Evolutionary conservation across 2,329 filamentous ascomycete species (phyloP).

Genomic region (Fusarium solani-melongenae): DNA sequence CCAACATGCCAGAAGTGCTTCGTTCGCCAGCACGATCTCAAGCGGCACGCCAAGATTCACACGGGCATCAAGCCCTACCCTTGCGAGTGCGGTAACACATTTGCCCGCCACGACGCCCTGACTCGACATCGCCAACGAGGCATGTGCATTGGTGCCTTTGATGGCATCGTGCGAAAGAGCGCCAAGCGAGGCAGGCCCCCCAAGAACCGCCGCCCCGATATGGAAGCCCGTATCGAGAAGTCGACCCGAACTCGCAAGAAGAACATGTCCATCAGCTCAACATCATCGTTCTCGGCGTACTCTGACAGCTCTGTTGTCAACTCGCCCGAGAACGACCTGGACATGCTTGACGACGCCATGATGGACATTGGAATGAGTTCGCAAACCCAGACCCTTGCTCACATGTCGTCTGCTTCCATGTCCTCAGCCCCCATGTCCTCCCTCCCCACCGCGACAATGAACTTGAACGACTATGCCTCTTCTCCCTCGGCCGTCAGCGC

Average conservation of each 20-base stretch:
- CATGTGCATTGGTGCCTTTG: constrained; percentile 96
- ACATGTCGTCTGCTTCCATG: constrained; percentile 60
- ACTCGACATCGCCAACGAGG: constrained; percentile 94
- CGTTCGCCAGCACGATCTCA: constrained; percentile 95
- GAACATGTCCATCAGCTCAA: constrained; percentile 60
- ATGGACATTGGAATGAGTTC: constrained; percentile 54
- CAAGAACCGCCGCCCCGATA: constrained; percentile 69
- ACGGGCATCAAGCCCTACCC: constrained; percentile 95
- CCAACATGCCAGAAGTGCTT: constrained; percentile 95
- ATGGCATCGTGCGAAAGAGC: constrained; percentile 73
- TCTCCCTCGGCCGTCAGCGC: constrained; percentile 55
- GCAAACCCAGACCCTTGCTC: constrained; percentile 44
- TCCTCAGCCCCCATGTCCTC: constrained; percentile 60
- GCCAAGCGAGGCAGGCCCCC: constrained; percentile 71
- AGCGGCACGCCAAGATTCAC: constrained; percentile 97
- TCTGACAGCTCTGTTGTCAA: constrained; percentile 67
- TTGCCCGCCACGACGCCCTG: constrained; percentile 93
- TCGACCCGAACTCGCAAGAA: constrained; percentile 67
- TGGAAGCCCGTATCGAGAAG: constrained; percentile 68
- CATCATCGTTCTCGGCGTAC: constrained; percentile 65
- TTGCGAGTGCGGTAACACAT: constrained; percentile 93
- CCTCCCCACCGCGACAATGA: constrained; percentile 48
- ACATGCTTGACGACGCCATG: constrained; percentile 59
- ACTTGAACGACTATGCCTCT: constrained; percentile 44
- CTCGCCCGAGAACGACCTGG: constrained; percentile 63